Percentiles rank a stretch among this genome's conserved stretches.
Conservation (phyloP, 139 green algal genomes). For the Raphidocelis subcapitata region DNA sequence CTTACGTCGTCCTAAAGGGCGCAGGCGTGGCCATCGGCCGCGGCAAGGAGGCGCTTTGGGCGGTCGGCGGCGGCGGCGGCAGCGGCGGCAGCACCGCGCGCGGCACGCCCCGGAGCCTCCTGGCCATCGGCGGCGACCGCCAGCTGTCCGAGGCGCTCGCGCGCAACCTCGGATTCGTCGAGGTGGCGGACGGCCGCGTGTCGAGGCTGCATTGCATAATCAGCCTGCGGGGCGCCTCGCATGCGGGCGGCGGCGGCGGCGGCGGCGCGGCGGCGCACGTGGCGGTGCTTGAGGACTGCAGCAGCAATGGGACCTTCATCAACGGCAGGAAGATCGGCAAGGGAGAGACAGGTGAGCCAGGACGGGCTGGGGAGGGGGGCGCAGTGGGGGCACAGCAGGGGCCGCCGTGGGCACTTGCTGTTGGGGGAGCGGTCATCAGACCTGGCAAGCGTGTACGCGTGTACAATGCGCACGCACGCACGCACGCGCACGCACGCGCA, state of each 20-base stretch:
- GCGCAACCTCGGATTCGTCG: conserved; percentile 48
- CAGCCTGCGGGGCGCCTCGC: background rate
- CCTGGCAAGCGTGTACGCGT: too few relatives aligned
- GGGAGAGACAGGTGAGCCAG: conserved; percentile 20
- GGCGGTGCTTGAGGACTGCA: conserved; percentile 45
- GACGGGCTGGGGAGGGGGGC: too few relatives aligned
- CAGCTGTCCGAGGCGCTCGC: conserved; percentile 20
- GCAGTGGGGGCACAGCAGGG: too few relatives aligned
- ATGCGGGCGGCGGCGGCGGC: background rate
- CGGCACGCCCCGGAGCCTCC: conserved; percentile 3
- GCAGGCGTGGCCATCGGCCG: conserved; percentile 40
- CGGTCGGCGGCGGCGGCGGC: background rate
- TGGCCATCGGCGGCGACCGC: conserved; percentile 20
- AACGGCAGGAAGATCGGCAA: conserved; percentile 42
- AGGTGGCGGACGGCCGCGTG: conserved; percentile 59
- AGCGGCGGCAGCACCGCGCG: background rate
- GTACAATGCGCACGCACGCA: too few relatives aligned
- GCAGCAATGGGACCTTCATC: conserved; percentile 66
- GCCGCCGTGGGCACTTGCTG: too few relatives aligned
- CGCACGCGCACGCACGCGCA: too few relatives aligned
- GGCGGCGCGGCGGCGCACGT: background rate
- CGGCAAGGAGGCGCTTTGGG: conserved; percentile 35
- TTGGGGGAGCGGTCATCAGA: too few relatives aligned
- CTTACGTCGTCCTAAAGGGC: conserved; percentile 48
- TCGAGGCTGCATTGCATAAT: conserved; percentile 65